Percentiles rank a stretch among this genome's conserved stretches.
Conservation (phyloP, 2,329 filamentous ascomycete species). For the Penicillium sp. region DNA sequence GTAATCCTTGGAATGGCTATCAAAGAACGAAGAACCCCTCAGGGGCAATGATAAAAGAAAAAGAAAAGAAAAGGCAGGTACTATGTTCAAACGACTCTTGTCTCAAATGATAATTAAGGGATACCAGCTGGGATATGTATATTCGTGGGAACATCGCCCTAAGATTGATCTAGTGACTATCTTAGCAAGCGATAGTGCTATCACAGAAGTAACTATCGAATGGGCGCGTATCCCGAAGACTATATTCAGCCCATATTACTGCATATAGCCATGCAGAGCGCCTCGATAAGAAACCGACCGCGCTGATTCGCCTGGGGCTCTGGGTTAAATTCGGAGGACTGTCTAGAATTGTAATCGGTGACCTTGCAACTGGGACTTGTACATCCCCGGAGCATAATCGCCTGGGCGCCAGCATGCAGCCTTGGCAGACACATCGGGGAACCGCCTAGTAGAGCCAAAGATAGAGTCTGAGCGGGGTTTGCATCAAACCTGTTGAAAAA, state of each 20-base stretch:
- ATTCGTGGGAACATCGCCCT: not conserved
- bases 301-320: conserved; percentile 6
- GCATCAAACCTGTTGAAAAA: not conserved
- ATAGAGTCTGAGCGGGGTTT: conserved; percentile 6
- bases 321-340: conserved; percentile 7
- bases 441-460: conserved; percentile 8
- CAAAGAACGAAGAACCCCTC: conserved; percentile 7
- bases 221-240: conserved; percentile 10
- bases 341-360: conserved; percentile 1
- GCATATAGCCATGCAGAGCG: not conserved
- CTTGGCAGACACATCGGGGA: conserved; percentile 15
- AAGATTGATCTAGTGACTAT: not conserved
- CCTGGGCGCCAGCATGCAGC: conserved; percentile 20
- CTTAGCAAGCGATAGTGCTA: conserved; percentile 13
- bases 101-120: conserved; percentile 4
- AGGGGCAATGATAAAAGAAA: conserved; percentile 12
- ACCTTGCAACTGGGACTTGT: conserved; percentile 7
- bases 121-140: conserved; percentile 15
- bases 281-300: not conserved
- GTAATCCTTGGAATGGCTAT: not conserved
- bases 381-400: conserved; percentile 7
- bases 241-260: not conserved
- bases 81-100: conserved; percentile 6
- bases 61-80: conserved; percentile 15
- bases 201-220: conserved; percentile 12